Base-by-base conservation (phyloP, 306 rosid genomes). In the Quercus ilex region DNA sequence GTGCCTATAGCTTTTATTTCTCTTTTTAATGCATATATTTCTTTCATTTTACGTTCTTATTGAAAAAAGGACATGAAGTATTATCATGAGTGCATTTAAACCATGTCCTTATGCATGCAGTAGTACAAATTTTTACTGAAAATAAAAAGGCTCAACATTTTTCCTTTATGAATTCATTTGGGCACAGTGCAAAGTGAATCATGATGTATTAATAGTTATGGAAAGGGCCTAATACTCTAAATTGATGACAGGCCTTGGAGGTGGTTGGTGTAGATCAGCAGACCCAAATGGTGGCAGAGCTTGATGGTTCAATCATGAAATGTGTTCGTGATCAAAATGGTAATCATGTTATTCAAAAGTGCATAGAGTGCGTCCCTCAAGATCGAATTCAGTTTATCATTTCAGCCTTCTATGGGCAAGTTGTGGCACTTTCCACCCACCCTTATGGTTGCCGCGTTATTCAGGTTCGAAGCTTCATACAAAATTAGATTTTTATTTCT, bases 371-470 rank as follows among this genome's bases (percentile, higher is more conserved):
- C 53, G 85, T 95, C 73, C 97, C 98, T 87, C 97, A 93, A 87
- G 91, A 90, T 84, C 86, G 82, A 86, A 91, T 95, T 72, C 96
- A 90, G 85, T 95, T 93, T 85, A 89, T 95, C 71, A 86, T 95
- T 84, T 80, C 98, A 76, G 85, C 99, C 64, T 95, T 95, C 79
- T 91, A 93, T 85, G 98, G 97, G 67, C 99, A 95, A 88, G 97
- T 93, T 81, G 87, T 95, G 35, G 86, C 93, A 62, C 92, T 95
- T 81, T 95, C 99, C 75, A 91, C 92, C 79, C 98, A 95, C 87
- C 98, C 99, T 82, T 95, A 95, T 80, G 99, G 99, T 49, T 95
- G 99, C 82, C 91, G 99, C 62, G 98, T 95, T 81, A 90, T 95
- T 83, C 99, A 95, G 98, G 99, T 95, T 80, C 51, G 87, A 72